A percentile compares a stretch with the other conserved stretches of the same genome.
Conservation (phyloP, 306 rosid genomes). For the Purshia tridentata region DNA sequence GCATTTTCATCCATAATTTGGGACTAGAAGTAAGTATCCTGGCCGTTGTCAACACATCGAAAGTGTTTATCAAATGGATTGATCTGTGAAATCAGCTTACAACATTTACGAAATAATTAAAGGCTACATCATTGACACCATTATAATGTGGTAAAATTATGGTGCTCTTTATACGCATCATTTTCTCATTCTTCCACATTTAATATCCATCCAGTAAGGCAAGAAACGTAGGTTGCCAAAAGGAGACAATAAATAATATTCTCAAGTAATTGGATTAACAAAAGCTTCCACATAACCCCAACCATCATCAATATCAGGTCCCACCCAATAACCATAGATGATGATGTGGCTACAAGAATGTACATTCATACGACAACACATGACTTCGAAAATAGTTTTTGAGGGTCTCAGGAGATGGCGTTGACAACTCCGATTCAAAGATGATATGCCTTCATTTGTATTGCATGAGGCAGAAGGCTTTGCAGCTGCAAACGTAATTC, state of each 20-base stretch:
- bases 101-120: neutral
- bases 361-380: constrained; percentile 35
- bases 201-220: too few species aligned
- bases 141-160: neutral
- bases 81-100: neutral
- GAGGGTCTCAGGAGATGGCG: constrained; percentile 29
- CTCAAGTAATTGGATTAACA: constrained; percentile 48
- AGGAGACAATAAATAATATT: neutral
- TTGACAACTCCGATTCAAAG: constrained; percentile 28
- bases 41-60: neutral
- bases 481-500: constrained; percentile 60
- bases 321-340: constrained; percentile 85
- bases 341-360: constrained; percentile 41
- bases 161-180: neutral
- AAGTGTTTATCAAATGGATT: neutral
- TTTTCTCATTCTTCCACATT: neutral
- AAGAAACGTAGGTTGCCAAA: neutral
- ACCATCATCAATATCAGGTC: constrained; percentile 91
- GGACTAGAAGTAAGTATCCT: neutral
- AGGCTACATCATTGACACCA: neutral
- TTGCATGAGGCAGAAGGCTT: constrained; percentile 33
- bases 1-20: neutral
- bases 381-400: constrained; percentile 33
- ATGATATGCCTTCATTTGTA: constrained; percentile 26
- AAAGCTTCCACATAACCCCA: constrained; percentile 88